Conservation (phyloP, 2,329 filamentous ascomycete genomes). For the Fusarium domesticum region DNA sequence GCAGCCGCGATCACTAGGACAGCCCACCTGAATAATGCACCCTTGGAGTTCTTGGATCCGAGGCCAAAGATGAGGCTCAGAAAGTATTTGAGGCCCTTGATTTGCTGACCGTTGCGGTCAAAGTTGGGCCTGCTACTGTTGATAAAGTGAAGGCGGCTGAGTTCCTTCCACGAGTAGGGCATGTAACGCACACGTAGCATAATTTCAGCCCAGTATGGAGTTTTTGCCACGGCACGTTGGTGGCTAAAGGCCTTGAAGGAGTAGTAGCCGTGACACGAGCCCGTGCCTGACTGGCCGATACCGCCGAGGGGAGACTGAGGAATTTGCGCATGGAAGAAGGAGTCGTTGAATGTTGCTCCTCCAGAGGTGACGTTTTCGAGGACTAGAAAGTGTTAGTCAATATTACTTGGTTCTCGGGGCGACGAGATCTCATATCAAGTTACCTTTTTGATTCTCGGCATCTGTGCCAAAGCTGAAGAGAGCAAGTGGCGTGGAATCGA, state of each 20-base stretch:
- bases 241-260: slow-evolving; percentile 46
- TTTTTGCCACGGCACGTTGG: slow-evolving; percentile 36
- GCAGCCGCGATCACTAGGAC: slow-evolving; percentile 40
- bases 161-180: slow-evolving; percentile 51
- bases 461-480: slow-evolving; percentile 84
- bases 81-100: slow-evolving; percentile 55
- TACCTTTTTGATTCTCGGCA: slow-evolving; percentile 71
- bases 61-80: slow-evolving; percentile 48
- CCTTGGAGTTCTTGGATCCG: slow-evolving; percentile 48
- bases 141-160: slow-evolving; percentile 44
- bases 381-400: slow-evolving; percentile 34
- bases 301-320: slow-evolving; percentile 48
- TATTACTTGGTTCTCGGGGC: not conserved
- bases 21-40: slow-evolving; percentile 51
- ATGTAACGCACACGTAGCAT: slow-evolving; percentile 67
- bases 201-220: slow-evolving; percentile 39
- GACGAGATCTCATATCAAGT: slow-evolving; percentile 20
- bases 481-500: slow-evolving; percentile 80
- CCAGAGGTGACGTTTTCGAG: slow-evolving; percentile 43
- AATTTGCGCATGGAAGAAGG: slow-evolving; percentile 42
- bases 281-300: slow-evolving; percentile 47
- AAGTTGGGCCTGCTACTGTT: slow-evolving; percentile 54
- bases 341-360: slow-evolving; percentile 51
- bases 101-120: slow-evolving; percentile 55
- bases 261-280: slow-evolving; percentile 48